phyloP scores from a whole-genome alignment of 345 rosid species.

The Acer negundo region DNA sequence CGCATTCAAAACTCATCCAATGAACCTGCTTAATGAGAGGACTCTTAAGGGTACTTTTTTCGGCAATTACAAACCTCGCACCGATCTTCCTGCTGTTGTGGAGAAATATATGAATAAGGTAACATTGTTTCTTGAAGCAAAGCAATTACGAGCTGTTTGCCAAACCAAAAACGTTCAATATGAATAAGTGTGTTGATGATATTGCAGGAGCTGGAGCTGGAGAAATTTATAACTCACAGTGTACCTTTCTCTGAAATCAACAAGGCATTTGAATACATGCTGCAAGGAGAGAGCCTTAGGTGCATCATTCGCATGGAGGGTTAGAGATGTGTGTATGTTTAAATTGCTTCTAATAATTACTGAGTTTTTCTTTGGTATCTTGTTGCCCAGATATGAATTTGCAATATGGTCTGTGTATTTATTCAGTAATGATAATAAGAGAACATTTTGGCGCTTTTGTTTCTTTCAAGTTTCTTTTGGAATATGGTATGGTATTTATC shows the following conservation, averaged over 20 bases:
- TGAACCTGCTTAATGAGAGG: constrained; percentile 62
- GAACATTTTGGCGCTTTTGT: no score
- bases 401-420: no score
- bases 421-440: no score
- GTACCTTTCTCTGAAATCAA: constrained; percentile 60
- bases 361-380: no score
- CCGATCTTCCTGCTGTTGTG: constrained; percentile 63
- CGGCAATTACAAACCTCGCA: constrained; percentile 67
- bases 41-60: constrained; percentile 73
- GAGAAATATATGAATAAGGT: constrained; percentile 69
- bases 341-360: no score
- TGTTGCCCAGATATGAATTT: no score
- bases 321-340: background rate
- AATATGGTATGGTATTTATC: no score
- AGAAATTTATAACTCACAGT: constrained; percentile 61
- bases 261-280: constrained; percentile 64
- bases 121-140: background rate
- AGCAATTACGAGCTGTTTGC: background rate
- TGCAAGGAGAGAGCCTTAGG: constrained; percentile 51
- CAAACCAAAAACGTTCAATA: no score
- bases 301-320: constrained; percentile 56
- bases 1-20: constrained; percentile 57
- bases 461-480: no score
- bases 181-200: background rate
- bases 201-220: constrained; percentile 54